phyloP scores from a whole-genome alignment of 208 protist genomes.

The Leishmania tarentolae region DNA sequence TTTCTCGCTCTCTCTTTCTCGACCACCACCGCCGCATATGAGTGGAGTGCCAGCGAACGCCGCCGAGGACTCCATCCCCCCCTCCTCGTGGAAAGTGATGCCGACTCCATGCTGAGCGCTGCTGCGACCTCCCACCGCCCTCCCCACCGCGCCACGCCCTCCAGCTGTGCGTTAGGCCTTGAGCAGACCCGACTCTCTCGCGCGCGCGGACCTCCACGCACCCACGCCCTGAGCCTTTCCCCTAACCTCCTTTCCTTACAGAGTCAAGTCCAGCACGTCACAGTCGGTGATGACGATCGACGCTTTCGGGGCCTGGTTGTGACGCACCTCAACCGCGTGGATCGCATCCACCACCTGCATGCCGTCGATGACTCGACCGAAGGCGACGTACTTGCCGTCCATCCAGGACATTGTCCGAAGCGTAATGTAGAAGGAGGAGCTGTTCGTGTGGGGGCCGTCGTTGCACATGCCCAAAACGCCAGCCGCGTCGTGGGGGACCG shows the following conservation, averaged over 20 bases:
- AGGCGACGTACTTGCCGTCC: slow-evolving; percentile 95
- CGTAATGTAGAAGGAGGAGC: slow-evolving; percentile 91
- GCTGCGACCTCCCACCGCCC: no score
- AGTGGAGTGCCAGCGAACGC: neutral
- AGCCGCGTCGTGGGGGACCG: slow-evolving; percentile 75
- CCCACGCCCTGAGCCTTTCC: neutral
- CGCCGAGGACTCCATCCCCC: neutral
- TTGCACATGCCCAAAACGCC: slow-evolving; percentile 93
- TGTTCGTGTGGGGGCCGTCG: slow-evolving; percentile 85
- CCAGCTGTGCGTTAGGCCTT: neutral
- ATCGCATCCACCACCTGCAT: slow-evolving; percentile 85
- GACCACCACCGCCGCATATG: neutral
- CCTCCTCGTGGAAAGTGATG: neutral
- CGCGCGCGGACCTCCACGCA: neutral
- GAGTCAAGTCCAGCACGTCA: slow-evolving; percentile 72
- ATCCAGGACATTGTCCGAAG: slow-evolving; percentile 83
- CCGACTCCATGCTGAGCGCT: neutral
- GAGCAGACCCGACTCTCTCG: neutral
- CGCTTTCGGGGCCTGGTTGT: slow-evolving; percentile 78
- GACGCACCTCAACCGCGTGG: slow-evolving; percentile 69
- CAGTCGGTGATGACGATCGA: slow-evolving; percentile 80
- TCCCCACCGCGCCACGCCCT: neutral
- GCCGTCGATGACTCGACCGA: slow-evolving; percentile 94
- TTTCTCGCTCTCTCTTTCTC: no score
- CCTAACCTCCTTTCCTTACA: neutral